Percentiles rank a stretch among this genome's conserved stretches.
These are phyloP conservation scores for Botrytis porri DNA, from an alignment of 2,329 filamentous ascomycete genomes.

Conservation along the genomic window DNA sequence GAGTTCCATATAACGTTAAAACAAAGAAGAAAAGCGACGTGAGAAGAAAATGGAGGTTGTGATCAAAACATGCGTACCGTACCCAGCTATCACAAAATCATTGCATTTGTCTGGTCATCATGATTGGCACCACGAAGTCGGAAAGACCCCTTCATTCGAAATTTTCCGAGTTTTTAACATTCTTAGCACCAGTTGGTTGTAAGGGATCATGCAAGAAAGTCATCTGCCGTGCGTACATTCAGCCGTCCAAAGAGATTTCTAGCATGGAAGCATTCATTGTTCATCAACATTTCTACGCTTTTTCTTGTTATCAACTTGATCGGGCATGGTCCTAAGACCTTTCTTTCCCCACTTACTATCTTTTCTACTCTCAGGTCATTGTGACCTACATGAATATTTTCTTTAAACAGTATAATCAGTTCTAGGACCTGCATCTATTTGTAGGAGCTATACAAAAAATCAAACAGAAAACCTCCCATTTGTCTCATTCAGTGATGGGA, in stretches of 20 bases:
- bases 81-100: not conserved
- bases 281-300: not conserved
- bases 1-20: not conserved
- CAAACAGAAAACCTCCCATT: not conserved
- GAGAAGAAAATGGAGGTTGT: not conserved
- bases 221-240: not conserved
- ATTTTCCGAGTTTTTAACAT: not conserved
- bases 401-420: not conserved
- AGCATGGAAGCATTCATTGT: not conserved
- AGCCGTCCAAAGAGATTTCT: not conserved
- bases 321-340: conserved; percentile 6
- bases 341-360: not conserved
- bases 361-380: conserved; percentile 5
- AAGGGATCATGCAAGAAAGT: not conserved
- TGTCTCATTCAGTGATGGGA: conserved; percentile 13
- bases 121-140: conserved; percentile 5
- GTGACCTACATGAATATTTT: not conserved
- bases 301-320: not conserved
- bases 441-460: not conserved
- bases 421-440: not conserved
- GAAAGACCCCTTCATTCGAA: not conserved
- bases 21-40: not conserved
- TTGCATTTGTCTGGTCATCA: not conserved
- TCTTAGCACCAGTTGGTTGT: not conserved
- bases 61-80: conserved; percentile 9